Conservation (phyloP, 345 rosid genomes). For the Cochlearia excelsa region DNA sequence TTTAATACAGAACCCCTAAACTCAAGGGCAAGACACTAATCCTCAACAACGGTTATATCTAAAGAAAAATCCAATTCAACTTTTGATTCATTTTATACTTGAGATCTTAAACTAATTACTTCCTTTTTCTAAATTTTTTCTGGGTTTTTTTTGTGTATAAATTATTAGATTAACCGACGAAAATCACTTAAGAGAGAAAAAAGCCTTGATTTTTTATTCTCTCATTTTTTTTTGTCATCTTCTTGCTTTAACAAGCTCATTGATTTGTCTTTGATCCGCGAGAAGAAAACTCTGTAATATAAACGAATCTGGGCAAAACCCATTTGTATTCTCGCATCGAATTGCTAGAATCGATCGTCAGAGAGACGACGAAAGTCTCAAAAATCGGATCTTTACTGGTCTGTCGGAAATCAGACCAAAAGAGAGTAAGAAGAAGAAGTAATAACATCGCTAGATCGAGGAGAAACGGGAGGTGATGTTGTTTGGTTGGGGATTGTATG, state of each 20-base stretch:
- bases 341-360: background rate
- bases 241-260: conserved; percentile 29
- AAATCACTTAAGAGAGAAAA: conserved; percentile 3
- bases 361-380: conserved; percentile 18
- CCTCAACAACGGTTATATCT: too few species aligned
- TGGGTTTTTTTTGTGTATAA: too few species aligned
- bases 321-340: conserved; percentile 26
- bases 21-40: too few species aligned
- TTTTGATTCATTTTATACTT: conserved; percentile 12
- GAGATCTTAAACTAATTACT: conserved; percentile 23
- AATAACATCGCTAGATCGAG: conserved; percentile 33
- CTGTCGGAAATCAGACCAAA: conserved; percentile 39
- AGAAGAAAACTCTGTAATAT: conserved; percentile 18
- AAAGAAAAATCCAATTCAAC: background rate
- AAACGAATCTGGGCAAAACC: conserved; percentile 15
- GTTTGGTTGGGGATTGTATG: conserved; percentile 45
- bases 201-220: conserved; percentile 20
- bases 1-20: too few species aligned
- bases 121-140: background rate
- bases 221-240: conserved; percentile 4
- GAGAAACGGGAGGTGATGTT: conserved; percentile 70
- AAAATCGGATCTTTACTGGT: conserved; percentile 17
- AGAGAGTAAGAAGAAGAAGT: conserved; percentile 17
- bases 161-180: conserved; percentile 31
- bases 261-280: conserved; percentile 28